A percentile compares a stretch with the other conserved stretches of the same genome.
Conservation (phyloP, 148 eudicot genomes). For the Vaccinium myrtillus region DNA sequence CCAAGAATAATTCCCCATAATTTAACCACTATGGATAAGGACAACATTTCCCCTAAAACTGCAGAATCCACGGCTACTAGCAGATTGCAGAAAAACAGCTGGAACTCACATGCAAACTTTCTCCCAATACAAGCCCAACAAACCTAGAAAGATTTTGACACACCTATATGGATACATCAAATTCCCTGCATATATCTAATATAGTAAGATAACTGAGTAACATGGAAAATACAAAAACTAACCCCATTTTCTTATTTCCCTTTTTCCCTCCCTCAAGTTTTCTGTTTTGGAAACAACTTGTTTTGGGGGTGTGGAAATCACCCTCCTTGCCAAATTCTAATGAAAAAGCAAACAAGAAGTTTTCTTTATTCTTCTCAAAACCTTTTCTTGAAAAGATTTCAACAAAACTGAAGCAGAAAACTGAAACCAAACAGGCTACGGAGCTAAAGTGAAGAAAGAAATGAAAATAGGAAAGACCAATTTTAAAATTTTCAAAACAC, state of each 20-base stretch:
- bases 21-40: conserved; percentile 14
- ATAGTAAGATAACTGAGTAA: not conserved
- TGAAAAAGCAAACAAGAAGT: not conserved
- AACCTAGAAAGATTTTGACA: not conserved
- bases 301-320: not conserved
- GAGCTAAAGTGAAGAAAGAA: too few relatives aligned
- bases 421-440: not conserved
- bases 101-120: not conserved
- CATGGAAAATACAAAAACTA: not conserved
- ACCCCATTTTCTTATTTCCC: not conserved
- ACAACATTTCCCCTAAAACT: conserved; percentile 7
- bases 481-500: not conserved
- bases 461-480: not conserved
- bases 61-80: not conserved
- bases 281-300: too few relatives aligned
- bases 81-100: not conserved
- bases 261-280: not conserved
- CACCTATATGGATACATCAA: not conserved
- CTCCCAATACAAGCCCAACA: not conserved
- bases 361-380: not conserved
- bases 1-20: not conserved
- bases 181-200: not conserved
- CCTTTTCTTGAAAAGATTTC: not conserved
- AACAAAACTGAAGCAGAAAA: not conserved
- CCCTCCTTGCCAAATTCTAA: not conserved